Evolutionary conservation across 1,139 yeast species (phyloP), one percentile per base, ranked within the genome.

Genomic region (Scheffersomyces segobiensis): DNA sequence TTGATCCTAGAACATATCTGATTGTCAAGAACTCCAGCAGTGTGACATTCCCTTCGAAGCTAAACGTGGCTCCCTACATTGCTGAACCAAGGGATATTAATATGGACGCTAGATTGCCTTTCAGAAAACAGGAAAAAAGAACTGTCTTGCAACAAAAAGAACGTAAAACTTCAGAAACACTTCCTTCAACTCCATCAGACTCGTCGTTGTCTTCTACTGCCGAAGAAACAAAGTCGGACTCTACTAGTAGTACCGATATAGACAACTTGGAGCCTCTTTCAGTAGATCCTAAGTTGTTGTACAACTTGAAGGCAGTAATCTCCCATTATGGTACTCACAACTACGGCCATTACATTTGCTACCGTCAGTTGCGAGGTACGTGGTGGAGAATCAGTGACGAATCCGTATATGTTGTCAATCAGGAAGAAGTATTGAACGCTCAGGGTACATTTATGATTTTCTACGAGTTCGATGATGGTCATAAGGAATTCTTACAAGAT

Each of bases 351-450:
- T 93, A 93, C 71, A 91, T 93, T 59, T 91, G 96, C 55, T 93
- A 84, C 75, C 85, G 98, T 67, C 88, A 86, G 66, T 82, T 80
- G 59, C 82, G 96, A 66, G 96, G 96, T 0, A 81, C 87, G 14
- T 93, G 98, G 98, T 93, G 97, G 97, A 84, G 97, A 71, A 87
- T 93, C 24, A 89, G 96, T 67, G 98, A 93, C 72, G 97, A 93
- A 68, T 87, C 88, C 1, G 97, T 93, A 3, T 87, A 90, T 62
- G 84, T 90, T 24, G 93, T 92, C 1, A 83, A 86, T 22, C 96
- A 91, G 69, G 84, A 83, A 8, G 97, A 93, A 70, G 98, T 92
- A 1, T 76, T 91, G 59, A 80, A 81, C 18, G 87, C 93, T 3
- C 96, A 91, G 61, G 98, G 98, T 21, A 93, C 96, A 0, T 93